phyloP scores from a whole-genome alignment of 1,284 basidiomycete species.

The Mycena citricolor region DNA sequence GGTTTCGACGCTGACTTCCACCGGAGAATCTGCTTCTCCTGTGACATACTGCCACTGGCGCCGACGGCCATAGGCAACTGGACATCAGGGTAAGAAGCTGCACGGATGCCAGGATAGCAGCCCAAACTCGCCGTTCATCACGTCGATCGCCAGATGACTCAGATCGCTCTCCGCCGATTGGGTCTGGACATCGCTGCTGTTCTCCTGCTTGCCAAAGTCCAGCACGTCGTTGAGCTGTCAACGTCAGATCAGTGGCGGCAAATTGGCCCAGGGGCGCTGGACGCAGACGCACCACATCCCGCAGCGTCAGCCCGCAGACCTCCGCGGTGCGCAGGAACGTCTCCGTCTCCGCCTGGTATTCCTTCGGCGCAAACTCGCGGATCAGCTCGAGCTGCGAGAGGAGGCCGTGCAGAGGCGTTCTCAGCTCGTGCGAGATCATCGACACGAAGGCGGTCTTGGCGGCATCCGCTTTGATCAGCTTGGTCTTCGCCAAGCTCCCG shows the following conservation, averaged over 20 bases:
- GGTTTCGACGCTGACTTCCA: constrained; percentile 9
- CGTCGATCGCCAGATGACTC: constrained; percentile 9
- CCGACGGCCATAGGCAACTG: constrained; percentile 13
- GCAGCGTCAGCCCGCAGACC: constrained; percentile 12
- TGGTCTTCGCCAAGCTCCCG: constrained; percentile 12
- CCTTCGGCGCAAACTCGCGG: constrained; percentile 14
- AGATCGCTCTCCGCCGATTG: constrained; percentile 8
- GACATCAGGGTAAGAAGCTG: neutral
- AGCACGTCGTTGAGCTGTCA: constrained; percentile 15
- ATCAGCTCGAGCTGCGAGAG: constrained; percentile 15
- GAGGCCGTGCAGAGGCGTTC: constrained; percentile 14
- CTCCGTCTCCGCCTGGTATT: constrained; percentile 10
- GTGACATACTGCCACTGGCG: constrained; percentile 11
- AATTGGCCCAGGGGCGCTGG: neutral
- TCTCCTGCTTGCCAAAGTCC: constrained; percentile 14
- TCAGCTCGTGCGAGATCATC: constrained; percentile 12
- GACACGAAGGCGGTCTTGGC: constrained; percentile 16
- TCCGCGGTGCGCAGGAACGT: constrained; percentile 11
- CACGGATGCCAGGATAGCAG: neutral
- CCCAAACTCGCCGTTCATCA: constrained; percentile 1
- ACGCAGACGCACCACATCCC: constrained; percentile 7
- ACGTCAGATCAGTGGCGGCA: neutral
- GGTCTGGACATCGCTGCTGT: constrained; percentile 1
- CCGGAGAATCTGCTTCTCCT: constrained; percentile 4
- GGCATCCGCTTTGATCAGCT: constrained; percentile 15